Evolutionary conservation across 805 yeast genomes (phyloP), one percentile per base, ranked within the genome.

Genomic region (Candida mattraensis): DNA sequence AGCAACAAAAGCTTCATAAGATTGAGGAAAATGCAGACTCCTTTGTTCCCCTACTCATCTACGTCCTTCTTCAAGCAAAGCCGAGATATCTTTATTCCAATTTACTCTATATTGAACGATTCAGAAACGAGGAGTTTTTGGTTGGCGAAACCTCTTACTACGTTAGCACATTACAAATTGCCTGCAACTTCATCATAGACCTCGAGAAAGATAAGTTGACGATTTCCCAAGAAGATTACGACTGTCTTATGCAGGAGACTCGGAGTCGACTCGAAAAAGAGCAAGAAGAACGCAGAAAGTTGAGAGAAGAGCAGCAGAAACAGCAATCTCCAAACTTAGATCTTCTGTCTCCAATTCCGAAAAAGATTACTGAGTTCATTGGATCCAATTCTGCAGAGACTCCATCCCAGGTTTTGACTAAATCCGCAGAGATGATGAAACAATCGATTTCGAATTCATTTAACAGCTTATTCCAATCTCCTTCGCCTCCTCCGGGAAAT

Each of bases 111-210:
- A 87, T 93, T 46, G 95, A 88, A 57, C 68, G 93, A 33, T 93
- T 84, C 58, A 66, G 98, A 46, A 79, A 76, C 37, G 79, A 76
- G 5, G 85, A 78, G 27, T 83, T 85, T 69, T 65, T 85, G 30
- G 70, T 72, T 26, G 97, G 99, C 7, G 99, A 93, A 57, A 81
- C 91, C 0, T 84, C 93, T 26, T 93, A 93, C 60, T 93, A 93
- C 54, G 65, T 93, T 36, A 85, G 95, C 18, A 85, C 96, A n/a
- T 61, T 91, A 18, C 87, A 84, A 51, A 94, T 94, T 2, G 97
- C 97, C 1, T 76, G 88, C 9, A 77, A 81, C 41, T 93, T 87
- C 54, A 74, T 93, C 7, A 76, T 78, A 37, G 74, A 78, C 9
- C 57, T 93, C 28, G 74, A 69, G 21, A 59, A 63, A 22, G 70